These are phyloP conservation scores for Boechera stricta DNA, from an alignment of 345 rosid genomes.

Conservation along the genomic window DNA sequence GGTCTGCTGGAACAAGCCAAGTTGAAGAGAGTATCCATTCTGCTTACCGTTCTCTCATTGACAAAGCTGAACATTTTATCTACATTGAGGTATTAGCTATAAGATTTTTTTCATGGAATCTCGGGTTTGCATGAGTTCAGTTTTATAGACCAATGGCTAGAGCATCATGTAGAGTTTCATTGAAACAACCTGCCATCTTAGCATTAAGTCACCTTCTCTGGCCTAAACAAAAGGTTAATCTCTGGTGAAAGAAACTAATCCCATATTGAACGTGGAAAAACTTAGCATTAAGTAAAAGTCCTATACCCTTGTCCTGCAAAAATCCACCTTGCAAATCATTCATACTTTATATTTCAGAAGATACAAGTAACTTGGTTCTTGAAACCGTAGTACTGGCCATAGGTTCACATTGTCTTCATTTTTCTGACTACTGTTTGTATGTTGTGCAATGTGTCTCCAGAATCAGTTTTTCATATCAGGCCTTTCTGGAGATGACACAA, in stretches of 20 bases:
- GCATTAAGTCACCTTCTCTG: background rate
- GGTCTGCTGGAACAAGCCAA: slow-evolving; percentile 99
- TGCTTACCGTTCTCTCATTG: slow-evolving; percentile 94
- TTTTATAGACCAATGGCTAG: slow-evolving; percentile 17
- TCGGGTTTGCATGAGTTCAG: slow-evolving; percentile 9
- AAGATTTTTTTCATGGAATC: slow-evolving; percentile 5
- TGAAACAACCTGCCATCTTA: slow-evolving; percentile 8
- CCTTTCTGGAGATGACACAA: slow-evolving; percentile 86
- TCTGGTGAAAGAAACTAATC: slow-evolving; percentile 8
- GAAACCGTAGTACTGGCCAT: slow-evolving; percentile 25
- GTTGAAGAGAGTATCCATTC: slow-evolving; percentile 92
- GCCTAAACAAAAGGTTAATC: background rate
- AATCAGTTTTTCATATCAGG: slow-evolving; percentile 99
- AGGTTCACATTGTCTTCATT: slow-evolving; percentile 26
- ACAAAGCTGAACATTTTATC: slow-evolving; percentile 89
- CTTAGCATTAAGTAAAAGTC: slow-evolving; percentile 5
- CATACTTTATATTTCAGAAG: slow-evolving; percentile 4
- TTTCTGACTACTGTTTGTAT: slow-evolving; percentile 51
- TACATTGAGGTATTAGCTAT: slow-evolving; percentile 81
- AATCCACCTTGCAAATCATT: background rate
- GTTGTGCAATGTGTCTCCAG: slow-evolving; percentile 65
- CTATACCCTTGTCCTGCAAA: slow-evolving; percentile 10
- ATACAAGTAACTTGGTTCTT: slow-evolving; percentile 16
- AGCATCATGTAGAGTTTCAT: slow-evolving; percentile 20
- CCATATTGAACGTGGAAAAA: background rate